Base-by-base conservation (phyloP, 176 grass and related monocot genomes). In the Melocanna baccifera region DNA sequence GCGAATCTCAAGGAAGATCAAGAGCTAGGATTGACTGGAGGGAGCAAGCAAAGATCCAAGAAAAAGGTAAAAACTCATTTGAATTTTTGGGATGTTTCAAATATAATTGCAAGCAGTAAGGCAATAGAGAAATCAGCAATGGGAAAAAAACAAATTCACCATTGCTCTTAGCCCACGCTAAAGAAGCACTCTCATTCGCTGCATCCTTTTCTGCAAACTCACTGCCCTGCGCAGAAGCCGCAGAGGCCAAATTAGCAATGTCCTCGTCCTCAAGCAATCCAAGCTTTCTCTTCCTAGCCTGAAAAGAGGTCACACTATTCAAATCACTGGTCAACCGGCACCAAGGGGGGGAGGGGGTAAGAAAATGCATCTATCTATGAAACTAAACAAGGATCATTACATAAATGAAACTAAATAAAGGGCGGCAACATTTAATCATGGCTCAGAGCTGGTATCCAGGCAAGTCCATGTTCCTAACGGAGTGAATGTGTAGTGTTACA, bases 231-330 rank as follows among this genome's bases (percentile, higher is more conserved):
- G 32, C 76, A 69, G 89, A 76, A 84, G 89, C 92, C 46, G 55
- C 9, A 53, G 86, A 90, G 18, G 71, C 86, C 73, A 93, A 80
- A 76, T 91, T 82, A 41, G 86, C 67, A 55, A 91, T 87, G 56
- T 91, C 92, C 77, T 92, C 89, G 46, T 90, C 88, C 47, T 90
- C 93, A 39, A 81, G 22, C 62, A 95, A 69, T 74, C 96, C 93
- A 8, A 93, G 79, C 74, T 98, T 98, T 76, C 93, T 90, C 87
- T 93, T 98, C 85, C 82, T 56, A 84, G 93, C 89, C 96, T 98
- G 80, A 48, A 76, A 75, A 62, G 25, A 40, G 68, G 11, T 8
- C 13, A 59, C 20, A 62, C 8, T n/a, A 25, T 67, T 67, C 29
- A 16, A 16, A 85, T 50, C 52, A 83, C 3, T 37, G n/a, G 19